Evolutionary conservation across 176 grass and related monocot genomes (phyloP).

Genomic region (Lolium multiflorum): DNA sequence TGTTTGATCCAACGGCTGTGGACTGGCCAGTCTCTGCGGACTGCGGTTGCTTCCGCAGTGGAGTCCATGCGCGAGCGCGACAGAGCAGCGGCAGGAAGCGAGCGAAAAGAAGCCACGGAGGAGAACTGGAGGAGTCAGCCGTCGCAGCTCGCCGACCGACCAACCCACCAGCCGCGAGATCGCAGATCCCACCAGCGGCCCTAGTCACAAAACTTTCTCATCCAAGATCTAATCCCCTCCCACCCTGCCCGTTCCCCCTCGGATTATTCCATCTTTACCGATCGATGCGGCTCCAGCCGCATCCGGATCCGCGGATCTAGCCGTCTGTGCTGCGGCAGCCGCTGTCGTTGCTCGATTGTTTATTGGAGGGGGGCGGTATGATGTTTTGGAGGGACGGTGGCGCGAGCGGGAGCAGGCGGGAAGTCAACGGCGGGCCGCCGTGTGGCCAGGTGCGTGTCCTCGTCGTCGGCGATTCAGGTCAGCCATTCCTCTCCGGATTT

Average conservation of each 20-base stretch:
- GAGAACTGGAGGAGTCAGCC: constrained; percentile 23
- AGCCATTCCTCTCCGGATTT: constrained; percentile 4
- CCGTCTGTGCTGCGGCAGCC: constrained; percentile 9
- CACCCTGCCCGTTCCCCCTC: background rate
- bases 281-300: constrained; percentile 1
- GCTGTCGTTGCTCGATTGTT: constrained; percentile 13
- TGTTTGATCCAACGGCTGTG: constrained; percentile 3
- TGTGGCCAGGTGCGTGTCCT: constrained; percentile 82
- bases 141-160: constrained; percentile 10
- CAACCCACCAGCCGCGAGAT: constrained; percentile 3
- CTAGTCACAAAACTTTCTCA: background rate
- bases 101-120: constrained; percentile 18
- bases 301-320: constrained; percentile 42
- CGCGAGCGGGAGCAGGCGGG: constrained; percentile 41
- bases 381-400: constrained; percentile 72
- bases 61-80: background rate
- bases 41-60: background rate
- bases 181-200: background rate
- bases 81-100: background rate
- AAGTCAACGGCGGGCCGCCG: constrained; percentile 59
- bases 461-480: constrained; percentile 84
- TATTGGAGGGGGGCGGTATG: constrained; percentile 20
- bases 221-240: background rate
- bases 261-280: background rate
- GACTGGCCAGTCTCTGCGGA: background rate